phyloP scores from a whole-genome alignment of 352 stramenopile genomes.

The Phytophthora fragariae region DNA sequence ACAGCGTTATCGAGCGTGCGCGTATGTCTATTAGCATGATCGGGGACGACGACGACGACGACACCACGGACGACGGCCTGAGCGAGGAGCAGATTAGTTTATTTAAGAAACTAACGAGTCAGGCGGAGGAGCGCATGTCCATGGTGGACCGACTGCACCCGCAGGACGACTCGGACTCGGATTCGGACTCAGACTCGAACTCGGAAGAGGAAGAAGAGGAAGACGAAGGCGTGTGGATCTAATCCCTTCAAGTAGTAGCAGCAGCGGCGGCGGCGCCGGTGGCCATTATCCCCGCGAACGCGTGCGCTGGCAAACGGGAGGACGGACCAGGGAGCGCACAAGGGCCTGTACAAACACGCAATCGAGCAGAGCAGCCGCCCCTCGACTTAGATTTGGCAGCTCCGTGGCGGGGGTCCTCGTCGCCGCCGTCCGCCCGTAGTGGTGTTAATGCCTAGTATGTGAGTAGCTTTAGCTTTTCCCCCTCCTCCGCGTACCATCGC shows the following conservation, averaged over 20 bases:
- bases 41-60: slow-evolving; percentile 77
- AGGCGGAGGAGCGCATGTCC: slow-evolving; percentile 87
- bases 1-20: slow-evolving; percentile 85
- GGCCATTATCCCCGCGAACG: slow-evolving; percentile 8
- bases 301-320: slow-evolving; percentile 27
- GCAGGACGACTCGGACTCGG: slow-evolving; percentile 80
- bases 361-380: slow-evolving; percentile 28
- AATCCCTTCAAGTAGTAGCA: slow-evolving; percentile 42
- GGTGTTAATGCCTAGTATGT: slow-evolving; percentile 48
- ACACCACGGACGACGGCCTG: slow-evolving; percentile 59
- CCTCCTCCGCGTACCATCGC: slow-evolving; percentile 14
- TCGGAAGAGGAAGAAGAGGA: slow-evolving; percentile 68
- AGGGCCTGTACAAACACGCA: slow-evolving; percentile 33
- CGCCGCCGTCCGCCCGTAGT: slow-evolving; percentile 26
- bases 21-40: slow-evolving; percentile 90
- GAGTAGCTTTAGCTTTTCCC: slow-evolving; percentile 46
- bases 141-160: slow-evolving; percentile 85
- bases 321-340: slow-evolving; percentile 13
- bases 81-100: slow-evolving; percentile 91
- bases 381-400: slow-evolving; percentile 43
- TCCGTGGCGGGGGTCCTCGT: slow-evolving; percentile 19
- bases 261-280: slow-evolving; percentile 3
- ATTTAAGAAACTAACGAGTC: slow-evolving; percentile 92
- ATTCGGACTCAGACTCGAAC: slow-evolving; percentile 84
- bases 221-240: slow-evolving; percentile 90